These are phyloP conservation scores for Tranzscheliella williamsii DNA, from an alignment of 1,284 basidiomycete species.

Conservation along the genomic window DNA sequence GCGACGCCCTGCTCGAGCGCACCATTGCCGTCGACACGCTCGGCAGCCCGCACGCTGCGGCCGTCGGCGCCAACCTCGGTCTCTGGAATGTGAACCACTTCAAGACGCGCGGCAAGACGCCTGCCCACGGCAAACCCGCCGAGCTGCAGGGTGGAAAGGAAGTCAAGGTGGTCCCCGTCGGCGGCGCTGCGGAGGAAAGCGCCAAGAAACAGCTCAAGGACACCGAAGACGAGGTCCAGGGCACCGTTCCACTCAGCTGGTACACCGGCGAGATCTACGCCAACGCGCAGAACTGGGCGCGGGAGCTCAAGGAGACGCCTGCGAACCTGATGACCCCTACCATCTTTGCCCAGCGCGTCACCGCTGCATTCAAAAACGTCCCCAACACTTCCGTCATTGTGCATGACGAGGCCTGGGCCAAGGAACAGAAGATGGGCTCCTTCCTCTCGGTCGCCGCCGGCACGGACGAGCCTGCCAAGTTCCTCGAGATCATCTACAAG, in stretches of 20 bases:
- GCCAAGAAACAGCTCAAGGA: constrained; percentile 54
- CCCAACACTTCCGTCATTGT: constrained; percentile 73
- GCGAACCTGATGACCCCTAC: constrained; percentile 68
- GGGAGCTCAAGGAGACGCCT: constrained; percentile 82
- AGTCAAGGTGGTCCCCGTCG: constrained; percentile 42
- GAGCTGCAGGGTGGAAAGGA: constrained; percentile 53
- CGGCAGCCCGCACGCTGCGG: constrained; percentile 53
- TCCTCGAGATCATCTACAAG: constrained; percentile 85
- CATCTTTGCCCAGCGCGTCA: constrained; percentile 74
- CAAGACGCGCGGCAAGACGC: constrained; percentile 53
- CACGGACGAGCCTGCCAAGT: constrained; percentile 78
- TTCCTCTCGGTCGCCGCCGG: constrained; percentile 87
- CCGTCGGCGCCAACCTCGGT: constrained; percentile 51
- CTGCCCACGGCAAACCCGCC: constrained; percentile 36
- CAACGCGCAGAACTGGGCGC: constrained; percentile 79
- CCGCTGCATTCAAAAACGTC: constrained; percentile 71
- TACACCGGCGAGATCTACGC: constrained; percentile 67
- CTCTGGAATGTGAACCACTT: constrained; percentile 58
- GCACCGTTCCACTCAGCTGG: constrained; percentile 53
- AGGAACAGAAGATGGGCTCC: constrained; percentile 79
- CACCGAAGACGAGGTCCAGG: constrained; percentile 44
- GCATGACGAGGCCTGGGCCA: constrained; percentile 82
- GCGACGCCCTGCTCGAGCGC: constrained; percentile 27
- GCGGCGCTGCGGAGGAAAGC: constrained; percentile 31
- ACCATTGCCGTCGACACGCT: constrained; percentile 51